Evolutionary conservation across 176 grass and related monocot genomes (phyloP), one percentile per base, ranked within the genome.

Genomic region (Aegilops longissima): DNA sequence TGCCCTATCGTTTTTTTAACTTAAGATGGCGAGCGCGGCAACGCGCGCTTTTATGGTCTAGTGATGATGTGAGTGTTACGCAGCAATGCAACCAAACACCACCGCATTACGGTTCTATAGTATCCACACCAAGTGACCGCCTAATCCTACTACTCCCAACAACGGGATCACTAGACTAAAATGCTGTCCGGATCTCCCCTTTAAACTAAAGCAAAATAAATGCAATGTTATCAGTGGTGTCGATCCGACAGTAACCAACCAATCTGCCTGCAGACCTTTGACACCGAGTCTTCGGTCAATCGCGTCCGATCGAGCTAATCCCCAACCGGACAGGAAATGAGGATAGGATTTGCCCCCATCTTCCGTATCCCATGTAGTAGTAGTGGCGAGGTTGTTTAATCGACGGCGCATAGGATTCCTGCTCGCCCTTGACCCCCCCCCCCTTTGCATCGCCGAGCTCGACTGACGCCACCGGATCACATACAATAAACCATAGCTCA

Each of bases 341-440:
- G 70, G 85, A 88, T 84, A 81, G 82, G 90, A 88, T 91, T 88
- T 81, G 81, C 35, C 31, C 61, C 34, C 35, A 2, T 36, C 82
- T 88, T 91, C 84, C 70, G 86, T 85, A 88, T 91, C 85, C 4
- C 39, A 75, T 24, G 70, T 25, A 56, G 35, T 25, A 56, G 35
- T 74, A 83, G 89, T 88, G 86, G 89, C n/a, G 62, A 30, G 11
- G 24, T 80, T 87, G 54, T 80, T 84, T 54, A 76, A 40, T 56
- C 61, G 40, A 61, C 24, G 81, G 73, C 54, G 86, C 86, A 91
- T 77, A 81, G 31, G 86, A 70, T 91, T 88, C 90, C n/a, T 38
- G 16, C 17, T 67, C 63, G 34, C 35, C 66, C 36, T 84, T 76
- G 85, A 84, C 81, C 74, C 44, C 72, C 52, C n/a, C 71, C 38